Evolutionary conservation across 345 rosid species (phyloP), one percentile per base, ranked within the genome.

Genomic region (Populus alba): DNA sequence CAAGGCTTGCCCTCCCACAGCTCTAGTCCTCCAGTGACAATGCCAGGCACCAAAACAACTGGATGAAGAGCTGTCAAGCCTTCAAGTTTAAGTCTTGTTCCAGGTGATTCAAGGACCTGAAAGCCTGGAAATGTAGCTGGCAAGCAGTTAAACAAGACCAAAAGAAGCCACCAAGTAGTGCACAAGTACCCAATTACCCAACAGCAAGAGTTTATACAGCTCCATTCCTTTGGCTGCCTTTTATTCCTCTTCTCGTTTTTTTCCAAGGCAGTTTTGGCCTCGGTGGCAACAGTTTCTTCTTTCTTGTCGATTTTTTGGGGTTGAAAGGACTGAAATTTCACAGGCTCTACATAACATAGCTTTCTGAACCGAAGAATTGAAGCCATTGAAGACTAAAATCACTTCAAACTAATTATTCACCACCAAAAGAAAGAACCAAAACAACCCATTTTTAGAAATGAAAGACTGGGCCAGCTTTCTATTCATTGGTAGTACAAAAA

Each of bases 1-100:
- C 92, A 90, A 77, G 93, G 90, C 84, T 74, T 86, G 61, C 98
- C 94, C 78, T 91, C 92, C 93, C 94, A 93, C 11, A 91, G 87
- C 88, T 93, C 94, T 0, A 90, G 90, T 65, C 91, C 94, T 5
- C 91, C 94, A 1, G 94, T 88, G 53, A 88, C 85, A 78, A 90
- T 88, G 79, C 98, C 98, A 0, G 98, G 98, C 61, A 93, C 91
- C 68, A 93, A 78, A 79, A 91, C 86, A n/a, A 93, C 92, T 7
- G 93, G 97, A 74, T 93, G 96, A 65, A 85, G 83, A 9, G 89
- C 89, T 5, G 74, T 80, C 49, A 90, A 62, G 43, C 97, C 94
- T 49, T 93, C 97, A 0, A 87, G 75, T 75, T 79, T 83, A 20
- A 91, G 88, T 88, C 90, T 81, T 5, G 72, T 49, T 7, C 95